A percentile compares a stretch with the other conserved stretches of the same genome.
These are phyloP conservation scores for Picochlorum sp. DNA, from an alignment of 139 green algal species.

Conservation along the genomic window DNA sequence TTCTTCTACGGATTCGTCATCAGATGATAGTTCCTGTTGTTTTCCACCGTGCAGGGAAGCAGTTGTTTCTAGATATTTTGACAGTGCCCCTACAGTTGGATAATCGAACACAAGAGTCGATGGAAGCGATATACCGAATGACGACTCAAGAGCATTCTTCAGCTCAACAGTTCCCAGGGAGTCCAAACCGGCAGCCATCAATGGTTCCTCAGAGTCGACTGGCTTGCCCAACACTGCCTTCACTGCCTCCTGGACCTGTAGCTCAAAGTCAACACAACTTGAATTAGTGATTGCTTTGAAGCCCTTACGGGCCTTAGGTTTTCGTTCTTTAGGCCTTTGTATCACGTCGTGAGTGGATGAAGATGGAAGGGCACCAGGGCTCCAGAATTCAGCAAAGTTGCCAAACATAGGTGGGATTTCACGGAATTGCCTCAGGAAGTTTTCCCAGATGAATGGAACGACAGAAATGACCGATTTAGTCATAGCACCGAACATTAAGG, in stretches of 20 bases:
- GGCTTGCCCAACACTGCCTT: constrained; percentile 31
- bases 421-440: constrained; percentile 29
- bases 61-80: background rate
- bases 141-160: constrained; percentile 38
- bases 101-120: constrained; percentile 55
- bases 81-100: constrained; percentile 29
- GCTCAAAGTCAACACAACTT: constrained; percentile 8
- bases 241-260: constrained; percentile 33
- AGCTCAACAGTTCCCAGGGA: constrained; percentile 32
- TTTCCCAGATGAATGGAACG: constrained; percentile 36
- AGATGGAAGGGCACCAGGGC: background rate
- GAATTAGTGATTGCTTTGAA: background rate
- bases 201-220: constrained; percentile 36
- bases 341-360: background rate
- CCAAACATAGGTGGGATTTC: constrained; percentile 20
- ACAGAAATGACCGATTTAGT: constrained; percentile 3
- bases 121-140: constrained; percentile 26
- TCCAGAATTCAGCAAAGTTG: constrained; percentile 4
- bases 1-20: constrained; percentile 1
- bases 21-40: background rate
- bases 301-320: background rate
- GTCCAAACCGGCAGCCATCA: constrained; percentile 60
- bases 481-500: background rate
- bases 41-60: constrained; percentile 8
- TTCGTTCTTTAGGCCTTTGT: background rate